Percentiles rank a stretch among this genome's conserved stretches.
Conservation (phyloP, 108 stramenopile genomes). For the Nitzschia sp. region DNA sequence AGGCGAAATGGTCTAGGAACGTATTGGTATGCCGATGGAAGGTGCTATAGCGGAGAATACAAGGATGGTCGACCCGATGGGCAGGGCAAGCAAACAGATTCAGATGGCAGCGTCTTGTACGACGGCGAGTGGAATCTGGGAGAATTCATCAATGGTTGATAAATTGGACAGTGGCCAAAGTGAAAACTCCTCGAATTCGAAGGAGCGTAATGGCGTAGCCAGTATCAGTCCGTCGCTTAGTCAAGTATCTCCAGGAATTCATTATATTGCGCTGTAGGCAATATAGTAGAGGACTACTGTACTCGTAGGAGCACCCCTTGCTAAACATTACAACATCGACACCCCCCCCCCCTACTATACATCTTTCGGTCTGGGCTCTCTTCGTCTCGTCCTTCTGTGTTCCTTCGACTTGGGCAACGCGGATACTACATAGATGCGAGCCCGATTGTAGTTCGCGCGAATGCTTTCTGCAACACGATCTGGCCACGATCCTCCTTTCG, state of each 20-base stretch:
- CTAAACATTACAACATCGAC: no score
- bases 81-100: conserved; percentile 16
- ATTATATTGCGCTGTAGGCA: no score
- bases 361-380: conserved; percentile 31
- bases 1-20: conserved; percentile 33
- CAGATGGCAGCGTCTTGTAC: conserved; percentile 37
- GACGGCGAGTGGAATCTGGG: conserved; percentile 46
- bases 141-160: conserved; percentile 33
- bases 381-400: conserved; percentile 26
- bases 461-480: neutral
- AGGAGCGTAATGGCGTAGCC: no score
- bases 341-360: no score
- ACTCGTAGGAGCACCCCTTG: no score
- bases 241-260: no score
- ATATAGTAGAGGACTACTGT: no score
- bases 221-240: no score
- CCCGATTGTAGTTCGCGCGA: conserved; percentile 14
- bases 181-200: no score
- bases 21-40: conserved; percentile 53
- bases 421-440: conserved; percentile 18
- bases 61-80: conserved; percentile 49
- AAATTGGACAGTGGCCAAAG: no score
- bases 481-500: neutral
- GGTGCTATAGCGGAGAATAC: conserved; percentile 37
- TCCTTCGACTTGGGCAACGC: conserved; percentile 22